Evolutionary conservation across 148 eudicot species (phyloP).

Genomic region (Vaccinium macrocarpon): DNA sequence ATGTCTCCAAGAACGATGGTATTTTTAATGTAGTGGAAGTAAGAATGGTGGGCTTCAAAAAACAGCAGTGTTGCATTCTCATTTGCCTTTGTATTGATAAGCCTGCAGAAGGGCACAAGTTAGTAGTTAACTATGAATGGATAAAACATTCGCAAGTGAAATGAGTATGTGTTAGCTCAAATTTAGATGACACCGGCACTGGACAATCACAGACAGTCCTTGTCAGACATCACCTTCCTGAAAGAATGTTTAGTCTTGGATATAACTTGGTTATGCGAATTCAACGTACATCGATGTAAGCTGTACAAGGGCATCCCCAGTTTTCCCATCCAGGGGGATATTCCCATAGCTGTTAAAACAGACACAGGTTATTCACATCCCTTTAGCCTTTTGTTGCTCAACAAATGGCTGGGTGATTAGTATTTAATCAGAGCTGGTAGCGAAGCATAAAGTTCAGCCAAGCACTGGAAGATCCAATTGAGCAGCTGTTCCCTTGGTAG

Average conservation of each 20-base stretch:
- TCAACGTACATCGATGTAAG: neutral
- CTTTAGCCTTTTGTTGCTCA: neutral
- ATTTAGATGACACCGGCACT: neutral
- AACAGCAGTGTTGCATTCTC: neutral
- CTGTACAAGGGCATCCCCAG: conserved; percentile 11
- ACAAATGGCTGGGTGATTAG: conserved; percentile 30
- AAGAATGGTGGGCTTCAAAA: neutral
- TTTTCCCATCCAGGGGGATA: neutral
- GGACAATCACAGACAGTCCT: conserved; percentile 3
- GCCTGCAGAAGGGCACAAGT: conserved; percentile 4
- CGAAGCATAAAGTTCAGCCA: conserved; percentile 78
- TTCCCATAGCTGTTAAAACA: neutral
- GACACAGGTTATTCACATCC: neutral
- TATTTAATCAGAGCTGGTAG: conserved; percentile 80
- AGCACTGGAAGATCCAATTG: conserved; percentile 86
- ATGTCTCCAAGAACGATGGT: neutral
- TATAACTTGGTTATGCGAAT: neutral
- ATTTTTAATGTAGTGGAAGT: neutral
- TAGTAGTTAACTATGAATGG: neutral
- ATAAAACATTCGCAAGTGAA: neutral
- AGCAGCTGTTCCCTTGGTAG: conserved; percentile 87
- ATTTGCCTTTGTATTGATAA: neutral
- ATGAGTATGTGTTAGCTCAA: neutral
- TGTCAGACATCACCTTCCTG: neutral
- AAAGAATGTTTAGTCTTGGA: neutral